Evolutionary conservation across 2,329 filamentous ascomycete genomes (phyloP).

Genomic region (Aureobasidium namibiae): DNA sequence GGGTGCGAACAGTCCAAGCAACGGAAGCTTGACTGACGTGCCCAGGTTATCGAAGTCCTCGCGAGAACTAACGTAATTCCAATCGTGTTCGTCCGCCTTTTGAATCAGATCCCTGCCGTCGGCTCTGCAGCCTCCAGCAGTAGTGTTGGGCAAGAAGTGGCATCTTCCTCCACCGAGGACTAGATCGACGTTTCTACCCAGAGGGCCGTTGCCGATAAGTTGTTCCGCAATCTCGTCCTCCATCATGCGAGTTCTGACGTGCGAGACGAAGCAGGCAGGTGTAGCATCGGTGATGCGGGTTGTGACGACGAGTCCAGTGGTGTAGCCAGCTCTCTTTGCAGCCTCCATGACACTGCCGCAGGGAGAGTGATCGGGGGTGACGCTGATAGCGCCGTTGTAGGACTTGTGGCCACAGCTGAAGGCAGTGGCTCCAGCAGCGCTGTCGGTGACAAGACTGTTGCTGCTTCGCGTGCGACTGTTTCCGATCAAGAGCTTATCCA

Average conservation of each 20-base stretch:
- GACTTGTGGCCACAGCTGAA: constrained; percentile 90
- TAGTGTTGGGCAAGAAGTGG: constrained; percentile 80
- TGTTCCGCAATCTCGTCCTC: constrained; percentile 90
- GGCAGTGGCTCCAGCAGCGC: constrained; percentile 91
- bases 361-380: constrained; percentile 73
- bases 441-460: constrained; percentile 84
- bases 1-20: constrained; percentile 76
- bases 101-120: constrained; percentile 70
- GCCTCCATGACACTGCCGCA: constrained; percentile 93
- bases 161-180: constrained; percentile 91
- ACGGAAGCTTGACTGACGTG: constrained; percentile 65
- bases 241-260: constrained; percentile 70
- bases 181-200: constrained; percentile 82
- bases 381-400: constrained; percentile 93
- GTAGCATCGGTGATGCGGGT: constrained; percentile 94
- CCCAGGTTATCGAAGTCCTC: constrained; percentile 68
- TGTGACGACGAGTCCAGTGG: constrained; percentile 88
- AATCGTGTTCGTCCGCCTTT: constrained; percentile 69
- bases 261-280: constrained; percentile 86
- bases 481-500: constrained; percentile 87
- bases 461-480: constrained; percentile 78
- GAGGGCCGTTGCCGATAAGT: constrained; percentile 77
- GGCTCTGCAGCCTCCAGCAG: constrained; percentile 68
- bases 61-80: constrained; percentile 67
- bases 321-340: constrained; percentile 83